phyloP scores from a whole-genome alignment of 1,284 basidiomycete genomes.

The Exobasidium rhododendri region DNA sequence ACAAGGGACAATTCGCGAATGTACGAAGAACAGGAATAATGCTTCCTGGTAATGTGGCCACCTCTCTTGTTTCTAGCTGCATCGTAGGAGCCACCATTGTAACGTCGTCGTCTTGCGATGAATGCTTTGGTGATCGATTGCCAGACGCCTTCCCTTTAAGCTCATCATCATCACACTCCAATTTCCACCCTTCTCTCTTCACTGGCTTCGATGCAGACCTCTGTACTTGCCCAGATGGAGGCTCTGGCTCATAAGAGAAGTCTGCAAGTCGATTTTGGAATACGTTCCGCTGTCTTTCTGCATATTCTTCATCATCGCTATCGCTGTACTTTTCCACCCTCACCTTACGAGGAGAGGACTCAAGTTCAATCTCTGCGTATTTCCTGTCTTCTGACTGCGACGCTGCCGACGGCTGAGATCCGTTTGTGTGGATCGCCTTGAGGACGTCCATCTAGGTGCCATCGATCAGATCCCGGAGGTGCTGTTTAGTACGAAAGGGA shows the following conservation, averaged over 20 bases:
- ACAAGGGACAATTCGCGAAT: background rate
- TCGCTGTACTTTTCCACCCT: background rate
- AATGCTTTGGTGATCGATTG: too few species aligned
- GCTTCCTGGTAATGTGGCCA: background rate
- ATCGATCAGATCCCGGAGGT: too few species aligned
- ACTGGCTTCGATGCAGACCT: background rate
- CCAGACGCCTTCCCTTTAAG: too few species aligned
- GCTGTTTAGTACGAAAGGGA: too few species aligned
- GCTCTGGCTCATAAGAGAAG: background rate
- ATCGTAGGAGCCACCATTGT: too few species aligned
- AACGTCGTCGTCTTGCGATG: too few species aligned
- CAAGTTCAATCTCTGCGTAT: too few species aligned
- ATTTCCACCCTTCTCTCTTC: too few species aligned
- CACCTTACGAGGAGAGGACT: too few species aligned
- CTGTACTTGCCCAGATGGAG: background rate
- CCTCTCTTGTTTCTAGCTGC: too few species aligned
- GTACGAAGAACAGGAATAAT: background rate
- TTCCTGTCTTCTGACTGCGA: background rate
- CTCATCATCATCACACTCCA: background rate
- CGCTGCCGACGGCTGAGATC: background rate
- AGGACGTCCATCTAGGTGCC: background rate
- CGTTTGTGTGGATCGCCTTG: background rate
- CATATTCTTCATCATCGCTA: background rate
- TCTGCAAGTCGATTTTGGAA: background rate
- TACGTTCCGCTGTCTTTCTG: background rate